A percentile compares a stretch with the other conserved stretches of the same genome.
Evolutionary conservation across 768 basidiomycete genomes (phyloP).

Genomic region (Boletus reticuloceps): DNA sequence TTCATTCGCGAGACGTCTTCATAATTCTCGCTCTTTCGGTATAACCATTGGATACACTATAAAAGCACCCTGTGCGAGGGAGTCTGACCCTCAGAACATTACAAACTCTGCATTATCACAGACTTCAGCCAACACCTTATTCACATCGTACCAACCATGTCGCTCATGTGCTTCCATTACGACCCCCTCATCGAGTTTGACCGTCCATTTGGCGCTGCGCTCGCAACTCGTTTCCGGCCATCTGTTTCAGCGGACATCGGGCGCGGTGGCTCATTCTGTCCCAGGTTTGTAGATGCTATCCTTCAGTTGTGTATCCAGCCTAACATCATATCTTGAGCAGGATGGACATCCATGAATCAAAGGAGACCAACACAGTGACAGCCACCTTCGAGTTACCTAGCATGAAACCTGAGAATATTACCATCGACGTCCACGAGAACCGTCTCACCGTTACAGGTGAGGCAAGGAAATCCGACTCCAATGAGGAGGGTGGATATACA

Average conservation of each 20-base stretch:
- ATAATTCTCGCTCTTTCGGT: no score
- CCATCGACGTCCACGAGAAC: constrained; percentile 46
- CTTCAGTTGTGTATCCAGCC: no score
- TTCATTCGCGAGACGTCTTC: no score
- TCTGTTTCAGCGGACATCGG: neutral
- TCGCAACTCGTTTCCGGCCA: neutral
- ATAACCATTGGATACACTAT: no score
- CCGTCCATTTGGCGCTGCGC: neutral
- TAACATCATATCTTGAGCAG: constrained; percentile 15
- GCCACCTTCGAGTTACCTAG: constrained; percentile 59
- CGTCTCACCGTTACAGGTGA: constrained; percentile 26
- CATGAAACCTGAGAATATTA: constrained; percentile 45
- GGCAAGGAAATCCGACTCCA: constrained; percentile 19
- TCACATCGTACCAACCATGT: no score
- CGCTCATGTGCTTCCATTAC: neutral
- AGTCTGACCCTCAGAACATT: no score
- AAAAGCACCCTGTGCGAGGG: no score
- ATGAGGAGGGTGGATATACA: constrained; percentile 37
- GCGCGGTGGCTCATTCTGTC: neutral
- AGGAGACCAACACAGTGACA: constrained; percentile 41
- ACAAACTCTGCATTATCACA: no score
- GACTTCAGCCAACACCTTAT: no score
- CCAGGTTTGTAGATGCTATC: no score
- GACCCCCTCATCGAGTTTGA: neutral
- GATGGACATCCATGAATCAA: constrained; percentile 47